Base-by-base conservation (phyloP, 208 protist species). In the Acanthamoeba castellanii region DNA sequence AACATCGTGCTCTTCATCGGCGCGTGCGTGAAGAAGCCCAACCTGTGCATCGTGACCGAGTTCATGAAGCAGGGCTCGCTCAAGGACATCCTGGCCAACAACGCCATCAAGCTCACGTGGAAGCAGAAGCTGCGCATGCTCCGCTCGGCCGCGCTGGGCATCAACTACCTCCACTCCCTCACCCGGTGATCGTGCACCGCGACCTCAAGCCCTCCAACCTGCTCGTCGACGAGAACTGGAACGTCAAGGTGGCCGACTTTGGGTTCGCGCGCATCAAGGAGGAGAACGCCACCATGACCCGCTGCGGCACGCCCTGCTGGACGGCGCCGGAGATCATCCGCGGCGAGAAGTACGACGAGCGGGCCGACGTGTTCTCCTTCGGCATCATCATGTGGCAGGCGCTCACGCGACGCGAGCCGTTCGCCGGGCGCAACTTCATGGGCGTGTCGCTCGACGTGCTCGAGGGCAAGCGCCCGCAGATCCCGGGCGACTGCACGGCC, bases 11-110 rank as follows among this genome's bases (percentile, higher is more conserved):
- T 85, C 30, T 85, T 85, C 45, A 85, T 85, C 42, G 76, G 76
- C 42, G 76, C 76, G 5, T 85, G 76, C 76, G 66, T 74, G 9
- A 9, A 22, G 25, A 92, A 37, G 37, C 85, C 85, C 32, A 59
- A 92, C 27, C 42, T 92, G 59, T 64, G 85, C 55, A 92, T 92
- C 32, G 50, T 92, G 14, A 92, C 85, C 16, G 85, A 92, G 57
- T 92, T 47, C 59, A n/a, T 92, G 18, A 92, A 92, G 59, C 45
- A 72, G 32, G 85, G 85, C 85, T 34, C 18, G 8, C 59, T 92
- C 22, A 92, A 72, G 59, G 50, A 72, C 85, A 72, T 92, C 8
- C 57, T 92, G 27, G 42, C 34, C 9, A 34, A 92, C 34, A 92
- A 30, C n/a, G 9, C 85, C 45, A 68, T 70, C 45, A 59, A 92